Evolutionary conservation across 352 stramenopile species (phyloP), one percentile per base, ranked within the genome.

Genomic region (Pythium aphanidermatum): DNA sequence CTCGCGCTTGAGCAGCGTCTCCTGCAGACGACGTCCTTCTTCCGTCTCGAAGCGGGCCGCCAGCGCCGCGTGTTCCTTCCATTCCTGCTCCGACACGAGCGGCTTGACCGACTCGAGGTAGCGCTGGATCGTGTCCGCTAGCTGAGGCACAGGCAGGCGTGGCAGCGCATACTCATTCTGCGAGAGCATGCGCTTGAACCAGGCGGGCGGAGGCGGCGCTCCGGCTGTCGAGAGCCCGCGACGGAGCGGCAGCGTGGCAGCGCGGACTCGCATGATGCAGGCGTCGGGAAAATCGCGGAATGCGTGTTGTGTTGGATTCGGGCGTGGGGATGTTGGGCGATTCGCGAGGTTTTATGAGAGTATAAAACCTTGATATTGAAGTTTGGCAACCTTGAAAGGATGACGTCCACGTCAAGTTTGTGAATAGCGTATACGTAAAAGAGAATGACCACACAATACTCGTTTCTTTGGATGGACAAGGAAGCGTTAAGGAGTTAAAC

Each of bases 81-180:
- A 78, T 41, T 80, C 36, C 3, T 68, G 42, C 19, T 63, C 48
- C 14, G 63, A 73, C 13, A 88, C 46, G n/a, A 95, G 64, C 19
- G 78, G 70, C 25, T 65, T 36, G 7, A 92, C 65, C 14, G 65
- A 60, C 11, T 57, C 48, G 16, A 80, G 51, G 53, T 94, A 92
- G 23, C 73, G 82, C 28, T 71, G 32, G 14, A 92, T 44, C 34
- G 86, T 96, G 31, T 92, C 74, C 26, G 74, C 60, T 13, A 96
- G 63, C 7, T 65, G 60, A 13, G 86, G 86, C 51, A 96, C 76
- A 6, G 84, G 79, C 28, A 96, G 46, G 0, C 61, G 59, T 20
- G 65, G 65, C 38, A 75, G 35, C 24, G 60, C 51, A 35, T 69
- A 73, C 32, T 68, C 59, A 48, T 73, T 73, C 37, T 56, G 60